Conservation (phyloP, 768 basidiomycete species). For the Pleurotus giganteus region DNA sequence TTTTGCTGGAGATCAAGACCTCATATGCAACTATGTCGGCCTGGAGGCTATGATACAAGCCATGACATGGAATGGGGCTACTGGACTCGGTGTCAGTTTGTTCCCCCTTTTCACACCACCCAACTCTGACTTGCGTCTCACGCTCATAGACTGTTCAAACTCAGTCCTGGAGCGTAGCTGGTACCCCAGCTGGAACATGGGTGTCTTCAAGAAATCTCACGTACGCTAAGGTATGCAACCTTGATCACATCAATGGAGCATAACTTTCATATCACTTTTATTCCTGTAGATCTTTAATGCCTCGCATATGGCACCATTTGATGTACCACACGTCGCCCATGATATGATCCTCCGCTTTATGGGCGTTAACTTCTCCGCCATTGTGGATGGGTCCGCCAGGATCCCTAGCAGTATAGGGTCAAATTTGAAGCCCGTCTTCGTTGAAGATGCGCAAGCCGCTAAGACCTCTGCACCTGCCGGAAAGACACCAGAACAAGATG, state of each 20-base stretch:
- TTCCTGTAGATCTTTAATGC: constrained; percentile 77
- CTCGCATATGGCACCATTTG: constrained; percentile 94
- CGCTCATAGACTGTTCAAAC: constrained; percentile 57
- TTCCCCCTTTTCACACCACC: constrained; percentile 7
- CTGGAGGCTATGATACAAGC: constrained; percentile 81
- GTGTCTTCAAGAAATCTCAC: constrained; percentile 85
- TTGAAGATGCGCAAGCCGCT: constrained; percentile 40
- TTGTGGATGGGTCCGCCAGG: constrained; percentile 76
- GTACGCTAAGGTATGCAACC: constrained; percentile 71
- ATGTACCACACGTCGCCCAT: constrained; percentile 83
- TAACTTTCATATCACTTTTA: neutral
- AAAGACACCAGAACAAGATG: constrained; percentile 74
- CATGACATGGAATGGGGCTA: constrained; percentile 83
- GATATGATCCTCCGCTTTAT: constrained; percentile 99
- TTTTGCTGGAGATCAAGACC: constrained; percentile 93
- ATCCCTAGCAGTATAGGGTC: constrained; percentile 82
- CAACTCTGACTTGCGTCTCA: constrained; percentile 9
- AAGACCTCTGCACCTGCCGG: constrained; percentile 36
- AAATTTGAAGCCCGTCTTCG: constrained; percentile 61
- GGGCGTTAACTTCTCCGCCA: constrained; percentile 81
- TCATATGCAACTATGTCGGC: constrained; percentile 96
- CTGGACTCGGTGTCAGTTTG: constrained; percentile 74
- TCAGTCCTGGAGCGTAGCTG: constrained; percentile 74
- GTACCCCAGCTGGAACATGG: constrained; percentile 86
- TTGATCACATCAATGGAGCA: neutral